Percentiles rank a stretch among this genome's conserved stretches.
These are phyloP conservation scores for Colletotrichum simmondsii DNA, from an alignment of 2,329 filamentous ascomycete genomes.

Conservation along the genomic window DNA sequence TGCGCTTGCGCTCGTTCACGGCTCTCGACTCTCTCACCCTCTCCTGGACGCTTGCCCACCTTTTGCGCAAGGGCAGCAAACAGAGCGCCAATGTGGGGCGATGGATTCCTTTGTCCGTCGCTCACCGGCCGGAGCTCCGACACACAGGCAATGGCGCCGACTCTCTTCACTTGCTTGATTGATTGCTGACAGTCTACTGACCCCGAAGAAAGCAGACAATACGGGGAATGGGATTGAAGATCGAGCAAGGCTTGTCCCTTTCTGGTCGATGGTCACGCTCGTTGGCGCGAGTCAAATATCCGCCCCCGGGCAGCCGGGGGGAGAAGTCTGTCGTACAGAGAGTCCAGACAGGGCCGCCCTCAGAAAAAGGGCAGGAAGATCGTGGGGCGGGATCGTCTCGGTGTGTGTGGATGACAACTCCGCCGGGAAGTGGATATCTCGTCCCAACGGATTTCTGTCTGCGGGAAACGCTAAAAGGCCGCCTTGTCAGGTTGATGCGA, in stretches of 20 bases:
- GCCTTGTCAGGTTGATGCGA: neutral
- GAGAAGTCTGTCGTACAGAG: neutral
- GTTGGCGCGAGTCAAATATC: neutral
- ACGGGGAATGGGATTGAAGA: neutral
- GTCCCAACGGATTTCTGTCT: neutral
- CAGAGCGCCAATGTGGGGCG: conserved; percentile 17
- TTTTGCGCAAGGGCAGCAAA: neutral
- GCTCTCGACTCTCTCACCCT: neutral
- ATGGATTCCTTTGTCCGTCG: conserved; percentile 20
- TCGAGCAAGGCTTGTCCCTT: neutral
- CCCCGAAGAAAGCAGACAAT: neutral
- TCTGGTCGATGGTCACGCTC: neutral
- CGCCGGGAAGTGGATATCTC: neutral
- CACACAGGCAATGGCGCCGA: neutral
- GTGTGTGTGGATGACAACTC: neutral
- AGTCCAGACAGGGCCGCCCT: neutral
- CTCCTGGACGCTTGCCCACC: neutral
- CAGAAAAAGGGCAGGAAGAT: neutral
- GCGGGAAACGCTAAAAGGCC: neutral
- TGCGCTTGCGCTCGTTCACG: neutral
- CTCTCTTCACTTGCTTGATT: no score
- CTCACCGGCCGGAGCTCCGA: conserved; percentile 32
- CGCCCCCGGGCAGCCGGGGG: neutral
- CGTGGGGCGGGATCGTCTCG: neutral
- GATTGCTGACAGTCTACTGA: neutral